These are phyloP conservation scores for Globisporangium iwayamae DNA, from an alignment of 352 stramenopile genomes.

Conservation along the genomic window DNA sequence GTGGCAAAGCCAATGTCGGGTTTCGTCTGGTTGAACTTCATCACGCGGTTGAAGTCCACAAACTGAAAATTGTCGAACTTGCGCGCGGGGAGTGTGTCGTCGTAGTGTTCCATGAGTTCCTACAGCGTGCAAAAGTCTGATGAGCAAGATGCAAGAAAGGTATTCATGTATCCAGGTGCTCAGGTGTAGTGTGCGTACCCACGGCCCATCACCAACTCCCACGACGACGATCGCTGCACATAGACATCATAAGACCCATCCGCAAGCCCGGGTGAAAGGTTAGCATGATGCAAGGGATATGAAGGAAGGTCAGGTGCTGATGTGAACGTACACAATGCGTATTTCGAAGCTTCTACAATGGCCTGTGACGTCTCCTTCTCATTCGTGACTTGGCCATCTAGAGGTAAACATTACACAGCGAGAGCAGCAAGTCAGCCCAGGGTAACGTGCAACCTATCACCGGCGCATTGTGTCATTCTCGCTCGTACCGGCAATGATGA, in stretches of 20 bases:
- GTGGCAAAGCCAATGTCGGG: conserved; percentile 64
- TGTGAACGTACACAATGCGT: conserved; percentile 55
- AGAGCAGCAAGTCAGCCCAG: background rate
- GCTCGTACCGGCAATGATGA: conserved; percentile 50
- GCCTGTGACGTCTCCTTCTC: conserved; percentile 58
- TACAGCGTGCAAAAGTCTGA: background rate
- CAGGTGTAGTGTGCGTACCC: conserved; percentile 23
- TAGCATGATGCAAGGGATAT: background rate
- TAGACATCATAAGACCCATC: too few species aligned
- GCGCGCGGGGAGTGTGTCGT: conserved; percentile 46
- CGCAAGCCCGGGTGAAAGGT: too few species aligned
- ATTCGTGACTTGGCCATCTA: conserved; percentile 63
- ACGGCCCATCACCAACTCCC: conserved; percentile 72
- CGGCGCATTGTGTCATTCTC: background rate
- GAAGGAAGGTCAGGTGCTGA: background rate
- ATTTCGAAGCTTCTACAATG: conserved; percentile 72
- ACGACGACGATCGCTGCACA: conserved; percentile 68
- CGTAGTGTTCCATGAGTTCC: conserved; percentile 66
- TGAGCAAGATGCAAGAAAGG: too few species aligned
- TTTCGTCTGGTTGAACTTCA: conserved; percentile 43
- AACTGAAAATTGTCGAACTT: conserved; percentile 84
- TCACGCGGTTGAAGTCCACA: conserved; percentile 56
- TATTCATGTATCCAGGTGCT: background rate
- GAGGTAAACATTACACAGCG: background rate
- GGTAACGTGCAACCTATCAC: background rate